Percentiles rank a stretch among this genome's conserved stretches.
Evolutionary conservation across 2,329 filamentous ascomycete species (phyloP).

Genomic region (Magnaporthales sp.): DNA sequence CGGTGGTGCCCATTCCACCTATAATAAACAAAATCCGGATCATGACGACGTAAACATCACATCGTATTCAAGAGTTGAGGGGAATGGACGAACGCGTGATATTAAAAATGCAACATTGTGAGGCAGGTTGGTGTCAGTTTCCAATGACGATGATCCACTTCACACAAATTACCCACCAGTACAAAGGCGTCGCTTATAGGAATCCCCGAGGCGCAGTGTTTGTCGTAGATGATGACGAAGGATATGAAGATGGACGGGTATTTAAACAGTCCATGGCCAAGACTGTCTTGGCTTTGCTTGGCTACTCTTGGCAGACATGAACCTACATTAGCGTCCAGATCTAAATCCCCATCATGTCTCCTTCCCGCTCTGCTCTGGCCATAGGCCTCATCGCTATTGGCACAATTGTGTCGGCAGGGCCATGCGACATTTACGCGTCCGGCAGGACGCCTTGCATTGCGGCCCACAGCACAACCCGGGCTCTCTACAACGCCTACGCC

Average conservation of each 20-base stretch:
- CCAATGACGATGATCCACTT: neutral
- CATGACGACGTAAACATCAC: neutral
- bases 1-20: neutral
- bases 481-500: conserved; percentile 44
- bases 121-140: neutral
- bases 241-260: neutral
- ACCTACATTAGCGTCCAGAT: neutral
- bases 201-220: neutral
- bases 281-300: neutral
- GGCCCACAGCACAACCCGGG: conserved; percentile 56
- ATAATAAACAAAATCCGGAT: neutral
- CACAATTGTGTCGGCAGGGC: conserved; percentile 34
- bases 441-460: conserved; percentile 55
- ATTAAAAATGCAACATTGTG: neutral
- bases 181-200: neutral
- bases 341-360: neutral
- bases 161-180: neutral
- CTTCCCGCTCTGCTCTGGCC: neutral
- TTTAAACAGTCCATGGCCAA: neutral
- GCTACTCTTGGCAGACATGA: neutral
- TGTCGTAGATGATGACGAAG: neutral
- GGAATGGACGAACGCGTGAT: neutral
- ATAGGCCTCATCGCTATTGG: neutral
- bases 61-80: neutral
- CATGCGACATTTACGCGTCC: conserved; percentile 52